Conservation (phyloP, 345 rosid genomes). For the Melaleuca quinquenervia region DNA sequence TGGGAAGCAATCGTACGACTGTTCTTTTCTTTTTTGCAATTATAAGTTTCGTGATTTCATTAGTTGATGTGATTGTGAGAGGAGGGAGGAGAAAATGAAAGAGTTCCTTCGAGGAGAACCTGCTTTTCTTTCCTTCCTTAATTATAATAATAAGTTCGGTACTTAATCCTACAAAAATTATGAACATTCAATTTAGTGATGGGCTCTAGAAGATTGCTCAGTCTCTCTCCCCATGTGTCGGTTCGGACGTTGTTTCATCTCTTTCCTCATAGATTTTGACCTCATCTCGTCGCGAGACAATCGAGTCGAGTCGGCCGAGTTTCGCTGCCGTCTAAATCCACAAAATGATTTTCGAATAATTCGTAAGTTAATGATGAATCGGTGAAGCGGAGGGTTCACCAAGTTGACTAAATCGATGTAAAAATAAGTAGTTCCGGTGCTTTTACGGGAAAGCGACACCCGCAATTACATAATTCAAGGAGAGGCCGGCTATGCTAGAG, state of each 20-base stretch:
- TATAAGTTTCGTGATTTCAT: background rate
- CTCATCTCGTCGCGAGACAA: too few relatives aligned
- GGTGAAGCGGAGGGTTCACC: background rate
- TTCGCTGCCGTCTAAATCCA: background rate
- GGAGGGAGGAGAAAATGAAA: background rate
- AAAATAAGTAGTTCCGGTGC: background rate
- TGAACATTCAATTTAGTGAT: background rate
- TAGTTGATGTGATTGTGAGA: background rate
- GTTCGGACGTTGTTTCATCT: background rate
- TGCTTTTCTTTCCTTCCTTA: background rate
- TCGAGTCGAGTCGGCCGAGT: background rate
- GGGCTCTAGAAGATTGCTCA: background rate
- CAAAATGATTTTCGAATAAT: background rate
- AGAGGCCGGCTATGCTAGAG: background rate
- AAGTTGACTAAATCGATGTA: rapidly evolving
- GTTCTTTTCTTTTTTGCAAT: background rate
- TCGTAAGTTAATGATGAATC: background rate
- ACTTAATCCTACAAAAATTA: background rate
- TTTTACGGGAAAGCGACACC: background rate
- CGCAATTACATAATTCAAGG: background rate
- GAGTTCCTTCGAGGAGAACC: background rate
- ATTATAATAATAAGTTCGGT: background rate
- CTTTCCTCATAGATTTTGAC: background rate
- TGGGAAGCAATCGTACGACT: background rate
- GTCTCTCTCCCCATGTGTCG: background rate